Base-by-base conservation (phyloP, 2,329 filamentous ascomycete species). In the Aspergillus ochraceus region DNA sequence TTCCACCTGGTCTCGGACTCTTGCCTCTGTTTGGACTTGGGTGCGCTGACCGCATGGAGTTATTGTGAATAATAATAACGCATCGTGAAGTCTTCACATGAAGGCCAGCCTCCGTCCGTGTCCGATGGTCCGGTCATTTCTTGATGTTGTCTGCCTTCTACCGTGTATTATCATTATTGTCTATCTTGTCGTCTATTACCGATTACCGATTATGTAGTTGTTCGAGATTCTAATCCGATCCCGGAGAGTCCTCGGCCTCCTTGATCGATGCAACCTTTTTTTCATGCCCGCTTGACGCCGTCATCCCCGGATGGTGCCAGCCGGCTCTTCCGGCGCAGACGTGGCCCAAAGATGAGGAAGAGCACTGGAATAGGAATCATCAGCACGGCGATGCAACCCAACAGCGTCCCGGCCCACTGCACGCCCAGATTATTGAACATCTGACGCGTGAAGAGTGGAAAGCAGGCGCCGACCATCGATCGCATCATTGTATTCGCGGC, bases 401-500 rank as follows among this genome's bases (percentile, higher is more conserved):
- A 54, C 9, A 68, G 22, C 0, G 66, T 68, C 0, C 59, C 60
- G 0, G 65, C 66, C 66, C 66, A 68, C 39, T 68, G 65, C 19
- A 67, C 62, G 1, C 65, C 66, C 14, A 67, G n/a, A 20, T 67
- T 65, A 36, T 65, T 52, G 49, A 67, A 67, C 66, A 68, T 68
- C 26, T 67, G 65, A 3, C 59, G 57, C 6, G 65, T 61, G 50
- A 68, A 68, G 3, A 68, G 59, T 2, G 66, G 66, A 29, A 68
- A 68, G n/a, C 55, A 54, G 1, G 62, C 62, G 6, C 64, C 66
- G 14, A 66, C 64, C 52, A 65, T 58, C 4, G 65, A 67, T n/a
- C 65, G 65, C 64, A 68, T 64, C 60, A 67, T 66, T 10, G 65
- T 67, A 30, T 66, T 68, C 6, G 65, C 66, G 1, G 65, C 65